These are phyloP conservation scores for Ophiosphaerella narmari DNA, from an alignment of 2,329 filamentous ascomycete genomes.

Conservation along the genomic window DNA sequence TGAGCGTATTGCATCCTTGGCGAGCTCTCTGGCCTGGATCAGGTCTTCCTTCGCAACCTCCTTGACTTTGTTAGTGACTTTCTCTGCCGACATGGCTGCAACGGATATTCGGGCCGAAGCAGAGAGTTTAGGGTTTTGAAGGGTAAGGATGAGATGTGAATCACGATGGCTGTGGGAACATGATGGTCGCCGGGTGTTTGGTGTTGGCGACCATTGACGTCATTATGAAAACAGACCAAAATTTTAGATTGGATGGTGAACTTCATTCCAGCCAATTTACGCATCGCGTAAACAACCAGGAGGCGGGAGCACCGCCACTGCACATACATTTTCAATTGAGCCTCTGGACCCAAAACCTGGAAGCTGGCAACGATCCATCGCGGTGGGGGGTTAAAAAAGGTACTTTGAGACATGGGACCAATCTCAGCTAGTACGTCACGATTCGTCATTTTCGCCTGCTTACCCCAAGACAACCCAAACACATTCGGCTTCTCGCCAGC, in stretches of 20 bases:
- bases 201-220: slow-evolving; percentile 8
- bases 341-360: slow-evolving; percentile 3
- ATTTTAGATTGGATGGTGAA: background rate
- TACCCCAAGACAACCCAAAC: background rate
- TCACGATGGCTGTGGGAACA: slow-evolving; percentile 10
- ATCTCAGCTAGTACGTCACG: slow-evolving; percentile 8
- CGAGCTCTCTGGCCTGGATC: slow-evolving; percentile 65
- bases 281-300: background rate
- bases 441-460: slow-evolving; percentile 4
- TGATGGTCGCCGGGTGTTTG: slow-evolving; percentile 13
- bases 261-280: background rate
- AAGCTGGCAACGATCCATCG: background rate
- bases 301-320: background rate
- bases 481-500: slow-evolving; percentile 3
- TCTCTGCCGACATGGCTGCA: slow-evolving; percentile 18
- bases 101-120: slow-evolving; percentile 8
- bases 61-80: slow-evolving; percentile 58
- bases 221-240: slow-evolving; percentile 8
- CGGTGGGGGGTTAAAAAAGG: background rate
- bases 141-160: slow-evolving; percentile 1
- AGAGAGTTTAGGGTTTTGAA: slow-evolving; percentile 7
- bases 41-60: slow-evolving; percentile 70
- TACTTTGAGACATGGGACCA: background rate
- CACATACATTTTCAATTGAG: slow-evolving; percentile 1
- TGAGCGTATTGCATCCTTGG: slow-evolving; percentile 73